Evolutionary conservation across 2,329 filamentous ascomycete genomes (phyloP), one percentile per base, ranked within the genome.

Genomic region (Fusarium papillatum): DNA sequence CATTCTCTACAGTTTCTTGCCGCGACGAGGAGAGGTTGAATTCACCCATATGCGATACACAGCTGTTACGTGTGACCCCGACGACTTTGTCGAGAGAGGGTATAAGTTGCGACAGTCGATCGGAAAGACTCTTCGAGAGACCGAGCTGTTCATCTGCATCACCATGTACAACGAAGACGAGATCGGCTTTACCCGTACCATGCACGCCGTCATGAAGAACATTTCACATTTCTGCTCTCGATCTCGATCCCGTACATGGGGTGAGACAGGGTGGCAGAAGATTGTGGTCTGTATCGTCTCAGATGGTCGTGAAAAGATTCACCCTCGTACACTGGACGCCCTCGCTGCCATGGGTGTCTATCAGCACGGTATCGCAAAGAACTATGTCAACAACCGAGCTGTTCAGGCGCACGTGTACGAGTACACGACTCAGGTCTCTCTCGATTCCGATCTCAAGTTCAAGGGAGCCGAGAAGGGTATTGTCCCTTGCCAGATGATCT

Each of bases 91-190:
- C 5, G 90, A 93, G 10, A 91, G 93, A 73, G 96, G 96, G 2
- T 99, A 98, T 87, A 97, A 97, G 82, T 87, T 99, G 80, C 94
- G 97, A 66, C 97, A 98, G 84, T 95, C 95, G 81, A 95, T 98
- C 72, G 95, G 95, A 57, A 90, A 88, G 69, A 98, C 95, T 1
- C 88, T 93, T 34, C 92, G 97, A 74, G 96, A 98, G 84, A 98
- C 96, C 0, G 97, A 99, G 84, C 87, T 99, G 10, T 97, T 98
- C 83, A 98, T 99, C 80, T 98, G 96, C 82, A 89, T 99, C 73
- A 99, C 97, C 79, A 98, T 98, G 97, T 98, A 98, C 87, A 99
- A 99, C 84, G 97, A 99, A 85, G 95, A 98, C 84, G 97, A 98
- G 82, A 95, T 98, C 79, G 92, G 95, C 81, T 99, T 99, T 80